These are phyloP conservation scores for Boletus patriciae DNA, from an alignment of 768 basidiomycete species.

Conservation along the genomic window DNA sequence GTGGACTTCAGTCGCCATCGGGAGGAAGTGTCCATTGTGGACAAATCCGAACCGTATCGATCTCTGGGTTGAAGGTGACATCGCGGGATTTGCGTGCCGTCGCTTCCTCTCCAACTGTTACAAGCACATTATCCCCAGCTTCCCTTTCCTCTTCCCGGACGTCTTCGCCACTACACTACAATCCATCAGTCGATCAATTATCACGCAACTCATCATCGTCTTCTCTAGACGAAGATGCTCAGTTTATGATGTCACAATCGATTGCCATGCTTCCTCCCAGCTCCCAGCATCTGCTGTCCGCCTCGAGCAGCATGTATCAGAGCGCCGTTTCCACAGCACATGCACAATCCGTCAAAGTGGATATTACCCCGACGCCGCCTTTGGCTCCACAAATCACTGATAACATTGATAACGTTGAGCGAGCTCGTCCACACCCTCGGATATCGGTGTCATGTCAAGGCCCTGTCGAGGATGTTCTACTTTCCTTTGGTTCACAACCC, in stretches of 20 bases:
- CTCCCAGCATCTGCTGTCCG: conserved; percentile 47
- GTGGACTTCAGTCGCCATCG: conserved; percentile 20
- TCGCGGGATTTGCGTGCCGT: conserved; percentile 43
- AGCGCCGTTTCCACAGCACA: conserved; percentile 56
- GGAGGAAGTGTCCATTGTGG: conserved; percentile 21
- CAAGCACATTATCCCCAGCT: conserved; percentile 29
- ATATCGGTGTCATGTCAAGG: conserved; percentile 11
- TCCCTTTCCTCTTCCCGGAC: conserved; percentile 20
- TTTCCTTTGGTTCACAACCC: conserved; percentile 65
- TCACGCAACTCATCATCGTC: conserved; percentile 57
- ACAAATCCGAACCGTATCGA: conserved; percentile 48
- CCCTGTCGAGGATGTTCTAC: conserved; percentile 44
- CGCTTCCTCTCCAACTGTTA: conserved; percentile 16
- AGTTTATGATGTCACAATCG: conserved; percentile 74
- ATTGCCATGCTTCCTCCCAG: conserved; percentile 58
- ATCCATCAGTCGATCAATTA: conserved; percentile 6
- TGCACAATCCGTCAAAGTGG: background rate
- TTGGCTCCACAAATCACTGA: background rate
- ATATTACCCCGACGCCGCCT: background rate
- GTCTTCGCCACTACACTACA: conserved; percentile 8
- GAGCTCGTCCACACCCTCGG: conserved; percentile 3
- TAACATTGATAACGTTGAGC: background rate
- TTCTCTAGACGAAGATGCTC: conserved; percentile 64
- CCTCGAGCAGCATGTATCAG: conserved; percentile 72
- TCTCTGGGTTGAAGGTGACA: conserved; percentile 58